phyloP scores from a whole-genome alignment of 176 grass and related monocot genomes.

The Ampelocalamus luodianensis region DNA sequence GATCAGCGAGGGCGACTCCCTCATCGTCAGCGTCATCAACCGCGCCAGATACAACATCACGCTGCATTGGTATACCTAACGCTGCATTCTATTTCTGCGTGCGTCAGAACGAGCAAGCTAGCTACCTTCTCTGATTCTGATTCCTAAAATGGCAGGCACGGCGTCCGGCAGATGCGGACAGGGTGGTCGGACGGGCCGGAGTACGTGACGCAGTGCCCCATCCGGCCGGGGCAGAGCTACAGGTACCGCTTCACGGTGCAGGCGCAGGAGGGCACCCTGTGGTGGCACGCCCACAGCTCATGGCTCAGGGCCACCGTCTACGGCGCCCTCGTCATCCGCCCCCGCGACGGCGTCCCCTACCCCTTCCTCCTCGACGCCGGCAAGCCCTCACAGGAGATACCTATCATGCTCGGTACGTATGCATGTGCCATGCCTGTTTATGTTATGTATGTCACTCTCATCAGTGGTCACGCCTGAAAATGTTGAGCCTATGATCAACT shows the following conservation, averaged over 20 bases:
- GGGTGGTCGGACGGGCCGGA: slow-evolving; percentile 91
- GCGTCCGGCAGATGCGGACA: slow-evolving; percentile 81
- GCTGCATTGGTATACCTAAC: slow-evolving; percentile 40
- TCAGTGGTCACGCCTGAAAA: no score
- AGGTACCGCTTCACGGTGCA: slow-evolving; percentile 79
- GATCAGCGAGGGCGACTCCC: slow-evolving; percentile 66
- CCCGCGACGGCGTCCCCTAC: slow-evolving; percentile 46
- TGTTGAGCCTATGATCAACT: no score
- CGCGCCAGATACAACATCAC: slow-evolving; percentile 71
- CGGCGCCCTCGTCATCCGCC: slow-evolving; percentile 76
- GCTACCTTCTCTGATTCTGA: no score
- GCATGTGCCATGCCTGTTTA: no score
- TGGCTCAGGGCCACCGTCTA: slow-evolving; percentile 93
- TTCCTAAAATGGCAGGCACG: slow-evolving; percentile 43
- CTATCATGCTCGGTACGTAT: slow-evolving; percentile 72
- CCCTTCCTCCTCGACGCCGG: slow-evolving; percentile 63
- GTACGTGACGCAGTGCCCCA: slow-evolving; percentile 95
- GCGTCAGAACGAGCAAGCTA: no score
- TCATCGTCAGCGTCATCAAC: slow-evolving; percentile 63
- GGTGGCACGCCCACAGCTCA: slow-evolving; percentile 96
- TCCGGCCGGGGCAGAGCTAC: slow-evolving; percentile 70
- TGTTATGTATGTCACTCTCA: no score
- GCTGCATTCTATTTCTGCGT: no score
- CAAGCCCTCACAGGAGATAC: slow-evolving; percentile 52
- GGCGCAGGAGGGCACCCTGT: slow-evolving; percentile 83